Percentiles rank a stretch among this genome's conserved stretches.
Conservation (phyloP, 352 stramenopile genomes). For the Phytophthora hybrid region DNA sequence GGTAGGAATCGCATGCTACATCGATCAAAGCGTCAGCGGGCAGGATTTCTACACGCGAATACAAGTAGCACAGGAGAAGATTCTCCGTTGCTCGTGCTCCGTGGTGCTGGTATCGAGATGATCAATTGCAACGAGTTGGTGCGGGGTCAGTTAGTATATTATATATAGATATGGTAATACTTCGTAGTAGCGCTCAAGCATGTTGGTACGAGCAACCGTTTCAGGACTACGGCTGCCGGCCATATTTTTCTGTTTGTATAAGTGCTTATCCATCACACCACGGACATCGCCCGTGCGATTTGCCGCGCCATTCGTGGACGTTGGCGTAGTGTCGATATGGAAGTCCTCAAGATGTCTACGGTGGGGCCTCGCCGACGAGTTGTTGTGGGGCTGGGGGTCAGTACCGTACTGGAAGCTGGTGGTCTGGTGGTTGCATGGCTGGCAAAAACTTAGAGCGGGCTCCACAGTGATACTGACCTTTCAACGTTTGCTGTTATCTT, state of each 20-base stretch:
- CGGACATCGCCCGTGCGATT: too few relatives aligned
- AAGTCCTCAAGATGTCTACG: too few relatives aligned
- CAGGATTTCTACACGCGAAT: constrained; percentile 32
- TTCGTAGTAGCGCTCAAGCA: too few relatives aligned
- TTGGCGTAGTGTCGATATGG: constrained; percentile 16
- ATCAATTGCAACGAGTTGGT: constrained; percentile 70
- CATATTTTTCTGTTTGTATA: too few relatives aligned
- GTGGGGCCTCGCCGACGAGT: neutral
- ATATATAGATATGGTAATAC: too few relatives aligned
- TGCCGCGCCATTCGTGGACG: constrained; percentile 23
- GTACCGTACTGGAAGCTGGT: constrained; percentile 13
- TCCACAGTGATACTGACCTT: neutral
- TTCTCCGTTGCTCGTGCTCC: constrained; percentile 72
- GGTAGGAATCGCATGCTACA: constrained; percentile 10
- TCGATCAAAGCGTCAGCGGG: constrained; percentile 12
- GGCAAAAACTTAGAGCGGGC: constrained; percentile 12
- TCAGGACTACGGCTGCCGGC: too few relatives aligned
- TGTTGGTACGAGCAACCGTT: too few relatives aligned
- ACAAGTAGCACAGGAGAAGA: constrained; percentile 55
- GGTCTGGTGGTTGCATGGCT: constrained; percentile 1
- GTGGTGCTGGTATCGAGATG: constrained; percentile 69
- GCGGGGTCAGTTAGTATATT: constrained; percentile 60
- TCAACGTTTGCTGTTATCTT: too few relatives aligned
- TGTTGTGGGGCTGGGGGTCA: constrained; percentile 3
- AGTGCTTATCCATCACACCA: too few relatives aligned